Conservation (phyloP, 208 protist genomes). For the Sergeia podlipaevii region DNA sequence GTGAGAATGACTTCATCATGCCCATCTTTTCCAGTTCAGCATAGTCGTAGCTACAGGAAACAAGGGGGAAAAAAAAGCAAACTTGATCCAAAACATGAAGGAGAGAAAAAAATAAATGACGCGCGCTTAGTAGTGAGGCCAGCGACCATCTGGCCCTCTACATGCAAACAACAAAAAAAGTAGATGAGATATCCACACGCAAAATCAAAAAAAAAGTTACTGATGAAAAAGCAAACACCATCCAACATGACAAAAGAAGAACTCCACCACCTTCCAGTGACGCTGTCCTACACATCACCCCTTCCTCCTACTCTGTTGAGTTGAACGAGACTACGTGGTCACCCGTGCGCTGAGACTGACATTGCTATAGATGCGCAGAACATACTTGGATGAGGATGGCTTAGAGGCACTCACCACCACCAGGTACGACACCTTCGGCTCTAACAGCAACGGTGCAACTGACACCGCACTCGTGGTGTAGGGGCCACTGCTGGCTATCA, state of each 20-base stretch:
- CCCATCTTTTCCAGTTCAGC: too few species aligned
- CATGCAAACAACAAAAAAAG: too few species aligned
- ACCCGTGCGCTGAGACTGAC: conserved; percentile 24
- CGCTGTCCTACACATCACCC: neutral
- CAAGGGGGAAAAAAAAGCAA: too few species aligned
- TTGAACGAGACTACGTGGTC: neutral
- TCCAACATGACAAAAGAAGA: neutral
- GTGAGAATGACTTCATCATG: too few species aligned
- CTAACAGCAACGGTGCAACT: conserved; percentile 39
- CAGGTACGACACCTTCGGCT: conserved; percentile 41
- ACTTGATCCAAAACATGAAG: too few species aligned
- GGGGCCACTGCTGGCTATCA: conserved; percentile 40
- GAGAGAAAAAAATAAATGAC: too few species aligned
- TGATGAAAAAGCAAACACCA: too few species aligned
- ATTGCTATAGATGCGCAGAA: conserved; percentile 61
- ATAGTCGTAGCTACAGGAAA: too few species aligned
- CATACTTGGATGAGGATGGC: conserved; percentile 44
- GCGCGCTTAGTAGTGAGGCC: too few species aligned
- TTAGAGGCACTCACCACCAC: conserved; percentile 52
- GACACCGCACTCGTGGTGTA: conserved; percentile 42
- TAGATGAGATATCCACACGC: too few species aligned
- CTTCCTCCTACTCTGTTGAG: neutral
- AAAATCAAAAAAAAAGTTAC: too few species aligned
- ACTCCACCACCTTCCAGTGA: neutral
- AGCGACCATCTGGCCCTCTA: too few species aligned